Conservation (phyloP, 31 red algal genomes). For the Endocladia muricata region DNA sequence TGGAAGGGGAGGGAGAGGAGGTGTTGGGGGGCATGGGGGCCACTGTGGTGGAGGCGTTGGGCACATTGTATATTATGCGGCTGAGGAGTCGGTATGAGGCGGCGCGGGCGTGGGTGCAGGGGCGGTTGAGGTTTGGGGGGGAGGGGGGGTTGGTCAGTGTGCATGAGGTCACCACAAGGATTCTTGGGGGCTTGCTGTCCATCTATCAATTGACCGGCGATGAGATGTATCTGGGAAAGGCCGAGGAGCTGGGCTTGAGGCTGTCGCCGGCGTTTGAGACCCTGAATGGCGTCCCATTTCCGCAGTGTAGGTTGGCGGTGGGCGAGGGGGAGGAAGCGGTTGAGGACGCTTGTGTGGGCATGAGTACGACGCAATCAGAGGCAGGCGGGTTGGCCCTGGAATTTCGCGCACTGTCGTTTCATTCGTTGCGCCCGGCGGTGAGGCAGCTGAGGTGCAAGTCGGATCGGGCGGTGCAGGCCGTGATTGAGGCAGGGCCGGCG, state of each 20-base stretch:
- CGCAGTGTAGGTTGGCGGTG: slow-evolving; percentile 4
- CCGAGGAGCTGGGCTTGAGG: slow-evolving; percentile 33
- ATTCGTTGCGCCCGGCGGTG: slow-evolving; percentile 17
- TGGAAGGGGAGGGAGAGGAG: slow-evolving; percentile 31
- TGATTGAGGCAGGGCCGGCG: slow-evolving; percentile 34
- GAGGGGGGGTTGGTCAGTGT: slow-evolving; percentile 26
- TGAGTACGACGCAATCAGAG: slow-evolving; percentile 11
- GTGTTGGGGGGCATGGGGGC: slow-evolving; percentile 55
- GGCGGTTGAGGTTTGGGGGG: background rate
- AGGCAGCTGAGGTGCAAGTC: slow-evolving; percentile 33
- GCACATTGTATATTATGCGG: slow-evolving; percentile 61
- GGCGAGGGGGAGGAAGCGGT: background rate
- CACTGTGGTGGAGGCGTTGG: slow-evolving; percentile 55
- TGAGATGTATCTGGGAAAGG: slow-evolving; percentile 28
- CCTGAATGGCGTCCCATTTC: slow-evolving; percentile 34
- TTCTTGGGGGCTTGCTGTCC: slow-evolving; percentile 66
- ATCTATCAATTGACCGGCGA: slow-evolving; percentile 54
- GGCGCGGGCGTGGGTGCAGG: slow-evolving; percentile 18
- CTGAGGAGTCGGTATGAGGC: slow-evolving; percentile 8
- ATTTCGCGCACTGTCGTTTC: slow-evolving; percentile 39
- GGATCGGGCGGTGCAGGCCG: slow-evolving; percentile 47
- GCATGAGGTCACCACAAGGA: slow-evolving; percentile 66
- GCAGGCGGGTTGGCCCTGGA: slow-evolving; percentile 33
- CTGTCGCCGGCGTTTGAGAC: slow-evolving; percentile 40
- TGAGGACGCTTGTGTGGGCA: slow-evolving; percentile 14